Percentiles rank a stretch among this genome's conserved stretches.
phyloP scores from a whole-genome alignment of 78 protist genomes.

The Creolimax fragrantissima region DNA sequence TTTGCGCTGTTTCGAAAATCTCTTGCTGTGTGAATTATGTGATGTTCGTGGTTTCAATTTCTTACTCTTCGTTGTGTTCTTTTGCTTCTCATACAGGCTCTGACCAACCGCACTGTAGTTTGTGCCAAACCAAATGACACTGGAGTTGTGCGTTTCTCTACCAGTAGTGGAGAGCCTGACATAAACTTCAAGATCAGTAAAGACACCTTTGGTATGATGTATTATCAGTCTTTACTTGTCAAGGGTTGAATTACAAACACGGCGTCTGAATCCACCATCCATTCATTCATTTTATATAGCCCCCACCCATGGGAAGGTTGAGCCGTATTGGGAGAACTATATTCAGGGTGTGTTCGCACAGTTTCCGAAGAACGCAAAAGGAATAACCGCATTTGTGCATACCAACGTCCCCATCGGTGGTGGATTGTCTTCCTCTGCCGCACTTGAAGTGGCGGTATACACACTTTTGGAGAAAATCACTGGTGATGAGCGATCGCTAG shows the following conservation, averaged over 20 bases:
- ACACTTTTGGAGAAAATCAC: slow-evolving; percentile 15
- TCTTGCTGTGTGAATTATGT: no score
- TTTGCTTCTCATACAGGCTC: background rate
- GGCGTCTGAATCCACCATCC: no score
- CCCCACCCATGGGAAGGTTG: background rate
- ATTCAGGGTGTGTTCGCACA: slow-evolving; percentile 21
- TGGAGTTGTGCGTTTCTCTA: background rate
- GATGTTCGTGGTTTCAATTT: no score
- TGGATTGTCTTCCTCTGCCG: slow-evolving; percentile 31
- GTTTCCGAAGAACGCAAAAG: slow-evolving; percentile 1
- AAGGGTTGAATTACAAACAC: no score
- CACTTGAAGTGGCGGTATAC: slow-evolving; percentile 27
- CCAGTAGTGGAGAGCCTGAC: background rate
- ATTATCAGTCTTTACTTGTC: no score
- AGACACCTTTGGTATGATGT: background rate
- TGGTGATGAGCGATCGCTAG: slow-evolving; percentile 13
- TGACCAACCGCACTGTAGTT: background rate
- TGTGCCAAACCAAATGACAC: background rate
- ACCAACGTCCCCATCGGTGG: slow-evolving; percentile 26
- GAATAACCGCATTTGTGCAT: background rate
- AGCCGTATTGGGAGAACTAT: slow-evolving; percentile 27
- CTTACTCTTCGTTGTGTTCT: no score
- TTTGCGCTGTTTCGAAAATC: no score
- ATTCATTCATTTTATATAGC: no score
- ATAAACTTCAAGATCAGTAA: background rate